Evolutionary conservation across 1,139 yeast genomes (phyloP), one percentile per base, ranked within the genome.

Genomic region (Kazachstania sp.): DNA sequence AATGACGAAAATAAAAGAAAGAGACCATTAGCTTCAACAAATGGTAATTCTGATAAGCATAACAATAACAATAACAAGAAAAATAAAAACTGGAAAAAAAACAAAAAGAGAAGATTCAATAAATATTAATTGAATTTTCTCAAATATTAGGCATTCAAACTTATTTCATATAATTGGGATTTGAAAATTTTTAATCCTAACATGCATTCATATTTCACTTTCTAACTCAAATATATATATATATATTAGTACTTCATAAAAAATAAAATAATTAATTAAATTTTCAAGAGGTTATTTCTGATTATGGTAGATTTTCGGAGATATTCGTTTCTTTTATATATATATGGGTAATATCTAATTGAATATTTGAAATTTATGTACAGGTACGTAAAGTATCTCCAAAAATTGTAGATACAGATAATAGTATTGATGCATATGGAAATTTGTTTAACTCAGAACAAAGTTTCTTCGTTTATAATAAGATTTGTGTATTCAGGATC

Each of bases 101-200:
- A 53, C 45, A 62, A 60, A 47, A 63, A 57, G 50, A 57, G 64
- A 52, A 59, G 55, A 43, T 53, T 55, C 30, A 52, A 58, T 41
- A 59, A 56, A 43, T 55, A 50, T 46, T 45, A 20, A 47, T 6
- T 16, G 18, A 16, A 36, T n/a, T 19, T 19, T 36, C 23, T 36
- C 20, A 19, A 11, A 36, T 36, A 36, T 13, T 36, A 20, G 18
- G 38, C 38, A 36, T 36, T 19, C 8, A 23, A 32, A 32, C 15
- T 8, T 18, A 15, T 15, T 15, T 32, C 36, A 32, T 15, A 30
- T 15, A 18, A 32, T 32, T 3, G 11, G 36, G 36, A 15, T 15
- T 32, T 19, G n/a, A n/a, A 32, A 15, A 32, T 15, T n/a, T 30
- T 30, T 30, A 30, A 12, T 30, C 15, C 26, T 36, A 18, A 36